Evolutionary conservation across 192 early-diverging fungal genomes (phyloP).

Genomic region (Coemansia guatemalensis): DNA sequence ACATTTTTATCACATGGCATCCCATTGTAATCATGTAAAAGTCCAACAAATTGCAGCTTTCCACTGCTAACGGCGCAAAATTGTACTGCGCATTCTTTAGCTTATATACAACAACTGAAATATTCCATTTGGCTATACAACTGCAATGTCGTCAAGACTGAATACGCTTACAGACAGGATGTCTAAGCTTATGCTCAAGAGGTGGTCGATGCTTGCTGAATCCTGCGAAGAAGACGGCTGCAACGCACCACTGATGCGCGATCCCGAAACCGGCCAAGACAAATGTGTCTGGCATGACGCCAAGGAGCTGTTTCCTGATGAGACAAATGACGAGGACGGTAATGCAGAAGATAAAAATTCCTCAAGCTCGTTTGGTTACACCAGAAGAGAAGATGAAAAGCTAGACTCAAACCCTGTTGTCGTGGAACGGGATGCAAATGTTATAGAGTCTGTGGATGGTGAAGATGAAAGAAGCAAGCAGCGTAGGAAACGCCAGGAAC

Average conservation of each 20-base stretch:
- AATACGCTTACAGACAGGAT: slow-evolving; percentile 41
- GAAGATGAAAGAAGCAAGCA: not conserved
- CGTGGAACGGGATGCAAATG: not conserved
- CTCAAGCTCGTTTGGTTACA: not conserved
- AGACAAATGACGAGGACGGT: slow-evolving; percentile 8
- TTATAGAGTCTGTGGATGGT: not conserved
- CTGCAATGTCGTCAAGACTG: slow-evolving; percentile 26
- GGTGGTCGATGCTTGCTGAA: slow-evolving; percentile 53
- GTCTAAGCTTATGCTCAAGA: slow-evolving; percentile 49
- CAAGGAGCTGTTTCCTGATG: slow-evolving; percentile 40
- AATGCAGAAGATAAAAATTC: not conserved
- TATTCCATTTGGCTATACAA: no score
- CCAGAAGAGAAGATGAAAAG: slow-evolving; percentile 19
- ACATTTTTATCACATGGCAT: no score
- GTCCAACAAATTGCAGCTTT: no score
- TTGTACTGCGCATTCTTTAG: no score
- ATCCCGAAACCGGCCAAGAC: slow-evolving; percentile 20
- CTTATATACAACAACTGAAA: no score
- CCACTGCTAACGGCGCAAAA: no score
- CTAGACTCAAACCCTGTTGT: not conserved
- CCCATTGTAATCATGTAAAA: no score
- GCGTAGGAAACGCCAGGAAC: slow-evolving; percentile 25
- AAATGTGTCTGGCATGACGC: slow-evolving; percentile 53
- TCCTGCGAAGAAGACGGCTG: slow-evolving; percentile 29
- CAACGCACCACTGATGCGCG: slow-evolving; percentile 42